Base-by-base conservation (phyloP, 345 rosid species). In the Carallia brachiata region DNA sequence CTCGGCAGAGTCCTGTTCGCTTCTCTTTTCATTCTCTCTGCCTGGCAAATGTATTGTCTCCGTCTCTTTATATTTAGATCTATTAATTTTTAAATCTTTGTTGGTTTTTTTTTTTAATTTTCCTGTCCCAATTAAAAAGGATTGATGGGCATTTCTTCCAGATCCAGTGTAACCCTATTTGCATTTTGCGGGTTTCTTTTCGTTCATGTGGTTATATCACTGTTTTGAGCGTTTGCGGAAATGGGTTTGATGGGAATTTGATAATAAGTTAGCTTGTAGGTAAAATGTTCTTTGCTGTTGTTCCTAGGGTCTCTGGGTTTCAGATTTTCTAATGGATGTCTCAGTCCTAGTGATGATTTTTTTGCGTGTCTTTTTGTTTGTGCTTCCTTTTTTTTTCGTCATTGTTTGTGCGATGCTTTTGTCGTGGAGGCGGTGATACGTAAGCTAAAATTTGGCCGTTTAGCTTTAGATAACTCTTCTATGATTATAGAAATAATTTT, bases 1-100 rank as follows among this genome's bases (percentile, higher is more conserved):
- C 90, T 86, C 61, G 98, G 98, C 67, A 83, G 98, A 75, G 89
- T 93, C 71, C 91, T 93, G 70, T 90, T 93, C 73, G 90, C 98
- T 72, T 90, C 97, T 65, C 72, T 90, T 73, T 93, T 93, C 80
- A 84, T 90, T 76, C 96, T 93, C 81, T 90, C 97, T 63, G 93
- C 97, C 68, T 89, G 95, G 93, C 95, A 90, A 79, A 90, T 89
- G 97, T 92, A 60, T 73, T 60, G 48, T 36, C 53, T 69, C 27
- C n/a, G 13, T 32, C 7, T 52, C 52, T 52, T 34, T 59, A 16
- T 9, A 48, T 40, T 58, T 57, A 80, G 80, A 73, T 76, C 73
- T 70, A 53, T 32, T 52, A 2, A 19, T 19, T 19, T n/a, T n/a
- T 44, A 30, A 1, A 8, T 54, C 17, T 30, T n/a, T 52, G 1